Evolutionary conservation across 352 stramenopile species (phyloP).

Genomic region (Pythium rishiriense): DNA sequence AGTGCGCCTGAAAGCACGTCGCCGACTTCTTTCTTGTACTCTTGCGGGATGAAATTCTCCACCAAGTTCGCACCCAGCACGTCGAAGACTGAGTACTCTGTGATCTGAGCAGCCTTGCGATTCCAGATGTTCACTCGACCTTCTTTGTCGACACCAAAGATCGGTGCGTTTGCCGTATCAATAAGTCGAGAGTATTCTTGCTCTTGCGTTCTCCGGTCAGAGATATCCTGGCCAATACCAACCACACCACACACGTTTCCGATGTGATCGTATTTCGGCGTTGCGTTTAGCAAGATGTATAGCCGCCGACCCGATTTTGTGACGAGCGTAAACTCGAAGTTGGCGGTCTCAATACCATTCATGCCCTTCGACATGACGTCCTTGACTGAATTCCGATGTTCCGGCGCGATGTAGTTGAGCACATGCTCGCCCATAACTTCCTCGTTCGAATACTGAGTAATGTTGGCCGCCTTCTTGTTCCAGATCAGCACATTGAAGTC

Average conservation of each 20-base stretch:
- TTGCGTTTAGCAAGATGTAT: slow-evolving; percentile 79
- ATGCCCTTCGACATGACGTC: slow-evolving; percentile 67
- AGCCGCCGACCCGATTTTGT: slow-evolving; percentile 68
- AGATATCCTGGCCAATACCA: slow-evolving; percentile 85
- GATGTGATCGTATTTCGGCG: slow-evolving; percentile 68
- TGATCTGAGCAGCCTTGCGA: slow-evolving; percentile 89
- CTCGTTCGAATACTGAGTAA: slow-evolving; percentile 86
- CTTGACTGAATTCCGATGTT: slow-evolving; percentile 63
- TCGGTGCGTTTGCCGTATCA: slow-evolving; percentile 89
- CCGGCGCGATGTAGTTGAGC: slow-evolving; percentile 83
- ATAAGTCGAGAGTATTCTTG: slow-evolving; percentile 89
- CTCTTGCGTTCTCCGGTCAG: slow-evolving; percentile 85
- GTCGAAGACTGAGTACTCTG: slow-evolving; percentile 87
- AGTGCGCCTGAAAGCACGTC: slow-evolving; percentile 10
- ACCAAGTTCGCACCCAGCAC: slow-evolving; percentile 89
- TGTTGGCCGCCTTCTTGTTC: slow-evolving; percentile 90
- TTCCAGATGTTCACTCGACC: slow-evolving; percentile 92
- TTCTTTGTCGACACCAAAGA: slow-evolving; percentile 87
- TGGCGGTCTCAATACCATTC: slow-evolving; percentile 68
- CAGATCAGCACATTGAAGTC: slow-evolving; percentile 82
- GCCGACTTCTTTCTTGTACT: slow-evolving; percentile 47
- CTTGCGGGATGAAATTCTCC: slow-evolving; percentile 86
- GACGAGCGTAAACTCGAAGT: slow-evolving; percentile 86
- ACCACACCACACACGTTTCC: slow-evolving; percentile 79
- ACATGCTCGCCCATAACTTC: slow-evolving; percentile 90